These are phyloP conservation scores for Moesziomyces parantarcticus DNA, from an alignment of 1,284 basidiomycete species.

Conservation along the genomic window DNA sequence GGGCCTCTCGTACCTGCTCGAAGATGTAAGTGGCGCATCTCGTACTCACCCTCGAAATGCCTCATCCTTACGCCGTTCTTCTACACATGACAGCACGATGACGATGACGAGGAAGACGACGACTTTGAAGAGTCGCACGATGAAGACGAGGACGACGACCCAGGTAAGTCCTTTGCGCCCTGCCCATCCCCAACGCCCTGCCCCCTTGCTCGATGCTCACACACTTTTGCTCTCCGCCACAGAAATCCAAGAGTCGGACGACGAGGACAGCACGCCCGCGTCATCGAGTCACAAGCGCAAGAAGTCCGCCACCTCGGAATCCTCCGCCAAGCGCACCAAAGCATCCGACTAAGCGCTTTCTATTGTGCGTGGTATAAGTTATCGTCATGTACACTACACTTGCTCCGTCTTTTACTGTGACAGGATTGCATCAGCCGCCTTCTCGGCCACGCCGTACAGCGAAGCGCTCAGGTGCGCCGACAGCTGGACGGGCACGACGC, in stretches of 20 bases:
- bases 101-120: conserved; percentile 34
- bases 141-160: conserved; percentile 42
- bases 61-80: background rate
- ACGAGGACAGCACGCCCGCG: conserved; percentile 31
- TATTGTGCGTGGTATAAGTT: background rate
- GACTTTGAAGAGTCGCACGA: conserved; percentile 34
- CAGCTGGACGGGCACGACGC: conserved; percentile 51
- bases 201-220: background rate
- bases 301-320: conserved; percentile 2
- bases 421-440: conserved; percentile 46
- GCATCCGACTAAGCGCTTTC: background rate
- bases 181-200: no score
- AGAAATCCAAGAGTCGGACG: conserved; percentile 42
- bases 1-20: conserved; percentile 28
- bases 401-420: background rate
- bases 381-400: background rate
- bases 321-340: conserved; percentile 11
- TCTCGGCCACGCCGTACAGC: conserved; percentile 58
- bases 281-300: conserved; percentile 23
- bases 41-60: no score
- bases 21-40: conserved; percentile 27
- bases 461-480: conserved; percentile 53
- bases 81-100: conserved; percentile 14
- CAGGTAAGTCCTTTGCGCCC: conserved; percentile 14
- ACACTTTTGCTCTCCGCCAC: background rate